Evolutionary conservation across 208 protist species (phyloP).

Genomic region (Willaertia magna): DNA sequence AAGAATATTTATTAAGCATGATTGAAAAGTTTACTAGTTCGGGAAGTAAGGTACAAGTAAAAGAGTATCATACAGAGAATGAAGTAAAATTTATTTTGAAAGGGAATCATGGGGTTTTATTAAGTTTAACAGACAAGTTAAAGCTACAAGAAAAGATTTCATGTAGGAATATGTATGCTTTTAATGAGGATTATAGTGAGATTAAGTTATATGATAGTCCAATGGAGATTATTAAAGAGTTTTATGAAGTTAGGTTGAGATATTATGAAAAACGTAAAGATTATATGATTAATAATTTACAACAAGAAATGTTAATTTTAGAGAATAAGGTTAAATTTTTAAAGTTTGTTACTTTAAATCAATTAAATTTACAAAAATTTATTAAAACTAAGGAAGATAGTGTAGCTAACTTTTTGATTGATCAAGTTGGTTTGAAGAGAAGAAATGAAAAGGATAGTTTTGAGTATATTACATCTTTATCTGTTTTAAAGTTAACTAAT

Average conservation of each 20-base stretch:
- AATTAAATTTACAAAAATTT: slow-evolving; percentile 61
- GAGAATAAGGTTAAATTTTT: slow-evolving; percentile 47
- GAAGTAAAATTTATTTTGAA: neutral
- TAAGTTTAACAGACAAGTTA: neutral
- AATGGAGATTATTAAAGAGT: slow-evolving; percentile 13
- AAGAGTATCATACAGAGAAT: slow-evolving; percentile 17
- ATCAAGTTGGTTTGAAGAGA: slow-evolving; percentile 53
- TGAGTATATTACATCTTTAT: slow-evolving; percentile 65
- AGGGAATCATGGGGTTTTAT: neutral
- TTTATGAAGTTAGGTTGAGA: slow-evolving; percentile 4
- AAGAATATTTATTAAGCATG: slow-evolving; percentile 27
- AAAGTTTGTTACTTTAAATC: slow-evolving; percentile 54
- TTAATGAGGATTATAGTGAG: neutral
- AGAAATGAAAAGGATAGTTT: slow-evolving; percentile 31
- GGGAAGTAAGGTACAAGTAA: neutral
- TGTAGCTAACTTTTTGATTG: slow-evolving; percentile 43
- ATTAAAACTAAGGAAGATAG: slow-evolving; percentile 50
- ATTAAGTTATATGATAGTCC: neutral
- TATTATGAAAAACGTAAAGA: slow-evolving; percentile 41
- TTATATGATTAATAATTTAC: slow-evolving; percentile 46
- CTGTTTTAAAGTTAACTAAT: slow-evolving; percentile 66
- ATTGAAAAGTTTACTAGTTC: neutral
- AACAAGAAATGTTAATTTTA: slow-evolving; percentile 51
- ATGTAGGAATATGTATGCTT: neutral
- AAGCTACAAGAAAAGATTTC: neutral